A percentile compares a stretch with the other conserved stretches of the same genome.
These are phyloP conservation scores for Lathyrus aphaca DNA, from an alignment of 306 rosid genomes.

Conservation along the genomic window DNA sequence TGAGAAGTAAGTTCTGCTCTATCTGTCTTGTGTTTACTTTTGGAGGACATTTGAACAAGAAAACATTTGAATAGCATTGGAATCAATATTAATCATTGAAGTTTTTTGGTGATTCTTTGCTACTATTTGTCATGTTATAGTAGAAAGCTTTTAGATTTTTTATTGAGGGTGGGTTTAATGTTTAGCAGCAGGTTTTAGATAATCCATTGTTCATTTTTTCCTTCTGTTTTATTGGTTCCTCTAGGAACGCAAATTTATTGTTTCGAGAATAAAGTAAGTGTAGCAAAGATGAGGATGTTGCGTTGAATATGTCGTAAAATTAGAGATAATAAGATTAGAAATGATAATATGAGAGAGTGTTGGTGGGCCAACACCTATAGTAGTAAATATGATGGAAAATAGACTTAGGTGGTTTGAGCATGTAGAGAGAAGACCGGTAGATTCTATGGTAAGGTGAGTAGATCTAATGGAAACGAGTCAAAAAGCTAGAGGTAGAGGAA, in stretches of 20 bases:
- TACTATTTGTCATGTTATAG: not conserved
- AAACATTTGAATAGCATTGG: not conserved
- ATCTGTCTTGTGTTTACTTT: not conserved
- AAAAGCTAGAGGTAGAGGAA: too few species aligned
- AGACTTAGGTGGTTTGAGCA: too few species aligned
- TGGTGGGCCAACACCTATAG: too few species aligned
- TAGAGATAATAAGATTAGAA: too few species aligned
- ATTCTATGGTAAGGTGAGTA: too few species aligned
- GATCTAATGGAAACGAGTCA: too few species aligned
- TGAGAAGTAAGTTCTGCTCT: conserved; percentile 58
- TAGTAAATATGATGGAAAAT: too few species aligned
- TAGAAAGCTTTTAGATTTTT: not conserved
- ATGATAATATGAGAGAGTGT: too few species aligned
- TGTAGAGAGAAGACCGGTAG: too few species aligned
- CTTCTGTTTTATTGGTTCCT: not conserved
- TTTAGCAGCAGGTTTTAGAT: not conserved
- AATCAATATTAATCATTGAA: not conserved
- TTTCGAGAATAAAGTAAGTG: too few species aligned
- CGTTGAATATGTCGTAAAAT: too few species aligned
- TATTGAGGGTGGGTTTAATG: not conserved
- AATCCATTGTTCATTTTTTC: not conserved
- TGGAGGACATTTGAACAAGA: not conserved
- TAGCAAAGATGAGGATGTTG: too few species aligned
- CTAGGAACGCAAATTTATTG: not conserved
- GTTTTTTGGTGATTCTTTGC: not conserved